These are phyloP conservation scores for Rhizophagus prolifer DNA, from an alignment of 192 early-diverging fungal species.

Conservation along the genomic window DNA sequence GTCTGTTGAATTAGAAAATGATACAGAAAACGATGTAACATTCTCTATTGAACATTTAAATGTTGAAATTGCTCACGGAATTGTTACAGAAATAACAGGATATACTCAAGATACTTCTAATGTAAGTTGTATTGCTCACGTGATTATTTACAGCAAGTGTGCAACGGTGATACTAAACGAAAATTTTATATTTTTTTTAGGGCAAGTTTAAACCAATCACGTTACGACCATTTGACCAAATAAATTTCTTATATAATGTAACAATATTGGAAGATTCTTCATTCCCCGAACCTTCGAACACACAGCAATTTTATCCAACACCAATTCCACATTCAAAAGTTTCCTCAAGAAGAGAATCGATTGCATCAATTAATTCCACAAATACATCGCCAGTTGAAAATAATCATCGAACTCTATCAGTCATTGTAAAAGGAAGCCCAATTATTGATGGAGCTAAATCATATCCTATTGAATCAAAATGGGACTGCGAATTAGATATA, in stretches of 20 bases:
- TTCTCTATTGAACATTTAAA: constrained; percentile 50
- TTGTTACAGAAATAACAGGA: constrained; percentile 46
- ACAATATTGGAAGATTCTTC: constrained; percentile 50
- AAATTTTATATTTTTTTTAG: constrained; percentile 11
- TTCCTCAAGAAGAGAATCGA: constrained; percentile 15
- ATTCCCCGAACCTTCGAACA: not conserved
- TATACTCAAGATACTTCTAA: constrained; percentile 39
- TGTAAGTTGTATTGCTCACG: not conserved
- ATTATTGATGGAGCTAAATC: constrained; percentile 47
- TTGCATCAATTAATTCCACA: constrained; percentile 5
- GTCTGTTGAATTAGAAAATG: constrained; percentile 62
- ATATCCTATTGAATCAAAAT: constrained; percentile 50
- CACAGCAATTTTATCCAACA: constrained; percentile 7
- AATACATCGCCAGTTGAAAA: constrained; percentile 11
- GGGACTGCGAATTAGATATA: constrained; percentile 59
- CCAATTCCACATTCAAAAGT: not conserved
- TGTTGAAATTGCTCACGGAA: constrained; percentile 53
- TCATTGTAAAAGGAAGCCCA: constrained; percentile 49
- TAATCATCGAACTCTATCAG: constrained; percentile 45
- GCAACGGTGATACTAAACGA: not conserved
- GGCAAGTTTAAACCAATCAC: constrained; percentile 44
- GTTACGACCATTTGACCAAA: constrained; percentile 51
- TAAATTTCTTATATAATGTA: constrained; percentile 55
- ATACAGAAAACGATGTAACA: constrained; percentile 43
- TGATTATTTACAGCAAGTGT: not conserved